Base-by-base conservation (phyloP, 176 grass and related monocot species). In the Eleusine coracana region DNA sequence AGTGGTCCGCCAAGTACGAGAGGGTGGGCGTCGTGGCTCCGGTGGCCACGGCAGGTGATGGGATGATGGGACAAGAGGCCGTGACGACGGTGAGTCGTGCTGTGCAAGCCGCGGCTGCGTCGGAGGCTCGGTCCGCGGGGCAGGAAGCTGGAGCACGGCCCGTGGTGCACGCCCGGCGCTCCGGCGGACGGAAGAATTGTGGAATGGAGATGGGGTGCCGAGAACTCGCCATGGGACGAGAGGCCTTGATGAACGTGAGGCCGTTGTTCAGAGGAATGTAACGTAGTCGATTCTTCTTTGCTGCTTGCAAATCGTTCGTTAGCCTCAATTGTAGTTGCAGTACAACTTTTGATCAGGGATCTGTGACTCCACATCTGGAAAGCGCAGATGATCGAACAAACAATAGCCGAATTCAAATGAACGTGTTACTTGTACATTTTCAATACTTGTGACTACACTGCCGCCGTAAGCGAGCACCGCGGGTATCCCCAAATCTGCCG, bases 1-100 rank as follows among this genome's bases (percentile, higher is more conserved):
- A 98, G 81, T 98, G 95, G 95, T 91, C 90, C 29, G 36, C 61
- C 36, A 71, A 48, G 34, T 84, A 86, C 80, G 68, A 51, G 78
- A 86, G 90, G 11, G 63, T 41, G 6, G 34, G 6, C 0, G 7
- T 5, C 28, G 54, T 18, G 10, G 12, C 11, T 5, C 16, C 34
- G 11, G 65, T 62, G 44, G 73, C 74, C 45, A 3, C 45, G 58
- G 37, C 77, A 18, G 5, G 0, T 54, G 18, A 1, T 65, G 13
- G 28, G 0, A 0, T 54, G 18, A 1, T 65, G 13, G 28, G 0
- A 27, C 0, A 38, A 2, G 63, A 18, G 40, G 55, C 39, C 5
- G 65, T n/a, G 13, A 10, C 10, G 6, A 42, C 3, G 40, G 40
- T 9, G 41, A 44, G 41, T 1, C 0, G 41, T 44, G 41, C 6